phyloP scores from a whole-genome alignment of 2,329 filamentous ascomycete species.

The Rhinocladiella mackenziei region DNA sequence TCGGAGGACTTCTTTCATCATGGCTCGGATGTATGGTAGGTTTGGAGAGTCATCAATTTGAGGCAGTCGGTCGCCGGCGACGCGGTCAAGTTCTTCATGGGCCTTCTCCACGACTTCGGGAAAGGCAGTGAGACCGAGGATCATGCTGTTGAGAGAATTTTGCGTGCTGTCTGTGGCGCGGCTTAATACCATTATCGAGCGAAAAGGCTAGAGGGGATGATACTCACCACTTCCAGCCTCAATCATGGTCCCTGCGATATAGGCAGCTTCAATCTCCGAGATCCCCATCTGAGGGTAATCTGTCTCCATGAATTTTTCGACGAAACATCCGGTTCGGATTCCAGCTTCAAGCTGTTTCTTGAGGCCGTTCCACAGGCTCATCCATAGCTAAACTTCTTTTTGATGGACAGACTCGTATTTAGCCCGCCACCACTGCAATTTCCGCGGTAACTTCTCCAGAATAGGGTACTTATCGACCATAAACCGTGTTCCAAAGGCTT shows the following conservation, averaged over 20 bases:
- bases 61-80: slow-evolving; percentile 50
- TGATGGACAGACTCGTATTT: slow-evolving; percentile 5
- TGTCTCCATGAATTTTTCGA: slow-evolving; percentile 10
- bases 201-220: too few species aligned
- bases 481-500: too few species aligned
- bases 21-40: slow-evolving; percentile 52
- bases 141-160: too few species aligned
- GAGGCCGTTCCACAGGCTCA: slow-evolving; percentile 14
- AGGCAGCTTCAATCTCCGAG: slow-evolving; percentile 36
- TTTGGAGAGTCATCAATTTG: slow-evolving; percentile 46
- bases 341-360: slow-evolving; percentile 9
- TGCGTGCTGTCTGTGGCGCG: too few species aligned
- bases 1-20: slow-evolving; percentile 55
- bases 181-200: too few species aligned
- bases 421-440: slow-evolving; percentile 15
- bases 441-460: slow-evolving; percentile 14
- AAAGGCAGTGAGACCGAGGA: too few species aligned
- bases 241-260: slow-evolving; percentile 36
- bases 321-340: slow-evolving; percentile 15
- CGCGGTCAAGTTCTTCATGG: slow-evolving; percentile 48
- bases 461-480: slow-evolving; percentile 18
- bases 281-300: slow-evolving; percentile 33
- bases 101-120: slow-evolving; percentile 45
- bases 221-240: too few species aligned
- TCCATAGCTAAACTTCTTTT: slow-evolving; percentile 9